Evolutionary conservation across 2,329 filamentous ascomycete species (phyloP), one percentile per base, ranked within the genome.

Genomic region (Nothophoma quercina): DNA sequence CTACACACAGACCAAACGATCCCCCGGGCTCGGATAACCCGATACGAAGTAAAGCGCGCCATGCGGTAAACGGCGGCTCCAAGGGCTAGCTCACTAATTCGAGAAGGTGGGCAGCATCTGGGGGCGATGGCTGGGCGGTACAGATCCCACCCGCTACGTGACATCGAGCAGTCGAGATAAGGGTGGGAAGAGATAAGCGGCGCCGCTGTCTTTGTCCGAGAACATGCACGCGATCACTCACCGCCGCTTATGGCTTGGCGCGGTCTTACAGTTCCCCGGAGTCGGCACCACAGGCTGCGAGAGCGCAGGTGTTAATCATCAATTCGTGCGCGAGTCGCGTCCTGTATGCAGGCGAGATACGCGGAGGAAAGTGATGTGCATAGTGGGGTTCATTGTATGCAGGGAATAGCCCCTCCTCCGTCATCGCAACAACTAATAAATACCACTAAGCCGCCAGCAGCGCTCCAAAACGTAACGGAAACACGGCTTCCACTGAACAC

Each of bases 1-100:
- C 56, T 51, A 61, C 59, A 56, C 55, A 60, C 58, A 58, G 57
- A 55, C 55, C 38, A 48, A 39, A 53, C 43, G 50, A 53, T 59
- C 47, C 51, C n/a, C 56, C 58, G 44, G 65, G 60, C 59, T 60
- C 65, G 60, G 60, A 63, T 64, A 59, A 53, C 65, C 65, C 56
- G 55, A 63, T 60, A 55, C 42, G 51, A 50, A 29, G 46, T 21
- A 50, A 57, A 55, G 53, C 46, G 57, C 58, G 55, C 53, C 55
- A 46, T 43, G 48, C 49, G 47, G 51, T 38, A 58, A 58, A 45
- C 56, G 59, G 59, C 43, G 45, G 45, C 59, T 54, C 58, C 60
- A 10, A 7, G 32, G 43, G 39, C 43, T 62, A 36, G 51, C 57
- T 41, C 50, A 44, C 43, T 62, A 36, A 53, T 59, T 41, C 39